These are phyloP conservation scores for Petunia axillaris DNA, from an alignment of 257 asterid genomes.

Conservation along the genomic window DNA sequence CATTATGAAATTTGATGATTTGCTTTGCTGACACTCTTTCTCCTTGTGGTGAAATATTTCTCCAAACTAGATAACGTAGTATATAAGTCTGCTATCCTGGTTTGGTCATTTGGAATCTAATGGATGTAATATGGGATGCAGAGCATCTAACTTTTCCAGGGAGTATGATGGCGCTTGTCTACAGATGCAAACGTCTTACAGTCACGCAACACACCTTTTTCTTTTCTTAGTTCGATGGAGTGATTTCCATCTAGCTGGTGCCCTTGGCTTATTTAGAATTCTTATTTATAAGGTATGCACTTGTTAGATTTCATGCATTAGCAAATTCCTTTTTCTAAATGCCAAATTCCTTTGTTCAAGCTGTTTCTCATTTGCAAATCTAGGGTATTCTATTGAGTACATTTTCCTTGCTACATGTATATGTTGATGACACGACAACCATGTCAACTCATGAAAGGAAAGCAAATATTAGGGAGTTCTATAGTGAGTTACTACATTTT, in stretches of 20 bases:
- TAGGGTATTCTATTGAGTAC: background rate
- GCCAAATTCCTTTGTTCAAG: background rate
- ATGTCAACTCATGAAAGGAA: slow-evolving; percentile 93
- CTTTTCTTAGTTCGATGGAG: slow-evolving; percentile 95
- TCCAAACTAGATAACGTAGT: background rate
- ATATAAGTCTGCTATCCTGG: background rate
- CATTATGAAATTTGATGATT: background rate
- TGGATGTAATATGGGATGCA: slow-evolving; percentile 41
- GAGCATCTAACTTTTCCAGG: slow-evolving; percentile 84
- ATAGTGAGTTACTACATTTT: slow-evolving; percentile 49
- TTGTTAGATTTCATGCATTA: slow-evolving; percentile 19
- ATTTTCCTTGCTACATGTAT: slow-evolving; percentile 55
- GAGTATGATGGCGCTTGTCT: slow-evolving; percentile 93
- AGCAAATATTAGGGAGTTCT: slow-evolving; percentile 90
- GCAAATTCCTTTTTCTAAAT: slow-evolving; percentile 25
- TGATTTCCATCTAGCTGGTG: slow-evolving; percentile 90
- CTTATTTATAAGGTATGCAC: slow-evolving; percentile 76
- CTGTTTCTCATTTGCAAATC: slow-evolving; percentile 2
- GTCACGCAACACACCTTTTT: slow-evolving; percentile 89
- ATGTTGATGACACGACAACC: slow-evolving; percentile 91
- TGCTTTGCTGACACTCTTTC: background rate
- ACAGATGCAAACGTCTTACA: slow-evolving; percentile 92
- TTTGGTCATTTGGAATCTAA: background rate
- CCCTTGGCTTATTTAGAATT: slow-evolving; percentile 90
- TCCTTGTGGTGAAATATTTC: background rate